Conservation (phyloP, 164 flowering plant genomes). For the Hamamelis virginiana region DNA sequence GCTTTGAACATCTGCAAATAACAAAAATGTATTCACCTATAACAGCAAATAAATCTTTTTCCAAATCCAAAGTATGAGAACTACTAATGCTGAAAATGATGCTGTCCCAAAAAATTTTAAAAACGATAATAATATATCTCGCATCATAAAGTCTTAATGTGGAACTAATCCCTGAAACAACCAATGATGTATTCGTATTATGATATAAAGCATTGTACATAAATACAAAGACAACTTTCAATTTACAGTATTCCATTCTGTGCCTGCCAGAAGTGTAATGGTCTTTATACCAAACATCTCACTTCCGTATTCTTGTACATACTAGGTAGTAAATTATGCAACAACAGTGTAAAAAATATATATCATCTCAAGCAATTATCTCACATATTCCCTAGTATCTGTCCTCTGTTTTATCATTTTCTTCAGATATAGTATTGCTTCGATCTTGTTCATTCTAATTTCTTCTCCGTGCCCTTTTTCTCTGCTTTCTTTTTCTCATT, state of each 20-base stretch:
- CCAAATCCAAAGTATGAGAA: neutral
- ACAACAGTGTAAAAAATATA: neutral
- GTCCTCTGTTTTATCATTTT: neutral
- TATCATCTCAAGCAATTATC: neutral
- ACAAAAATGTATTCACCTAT: neutral
- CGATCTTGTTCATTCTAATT: neutral
- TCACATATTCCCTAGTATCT: neutral
- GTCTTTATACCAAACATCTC: neutral
- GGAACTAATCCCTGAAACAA: too few relatives aligned
- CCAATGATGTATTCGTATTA: too few relatives aligned
- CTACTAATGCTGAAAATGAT: neutral
- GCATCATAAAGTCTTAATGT: too few relatives aligned
- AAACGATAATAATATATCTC: too few relatives aligned
- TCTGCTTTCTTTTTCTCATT: neutral
- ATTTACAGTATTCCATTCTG: neutral
- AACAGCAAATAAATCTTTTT: neutral
- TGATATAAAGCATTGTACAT: neutral
- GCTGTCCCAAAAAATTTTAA: neutral
- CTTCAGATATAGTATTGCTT: neutral
- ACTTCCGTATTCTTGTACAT: neutral
- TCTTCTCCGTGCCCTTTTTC: neutral
- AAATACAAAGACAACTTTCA: neutral
- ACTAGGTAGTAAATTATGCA: neutral
- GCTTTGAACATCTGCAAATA: constrained; percentile 66
- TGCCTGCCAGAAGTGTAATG: neutral